A percentile compares a stretch with the other conserved stretches of the same genome.
Evolutionary conservation across 2,329 filamentous ascomycete genomes (phyloP).

Genomic region (Byssothecium circinans): DNA sequence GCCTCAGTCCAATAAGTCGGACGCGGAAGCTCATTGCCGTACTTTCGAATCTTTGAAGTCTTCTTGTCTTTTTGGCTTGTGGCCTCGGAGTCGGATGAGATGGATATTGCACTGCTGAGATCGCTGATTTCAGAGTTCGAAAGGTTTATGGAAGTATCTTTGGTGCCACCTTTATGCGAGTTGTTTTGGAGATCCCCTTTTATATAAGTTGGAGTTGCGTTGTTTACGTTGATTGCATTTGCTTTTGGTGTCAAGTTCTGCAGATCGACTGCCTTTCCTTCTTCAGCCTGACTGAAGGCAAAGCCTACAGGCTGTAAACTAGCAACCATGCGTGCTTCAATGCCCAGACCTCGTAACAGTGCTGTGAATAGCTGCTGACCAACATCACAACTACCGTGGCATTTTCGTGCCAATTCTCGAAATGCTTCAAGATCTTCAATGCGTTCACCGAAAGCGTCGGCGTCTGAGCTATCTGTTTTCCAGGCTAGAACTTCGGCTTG

Average conservation of each 20-base stretch:
- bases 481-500: constrained; percentile 74
- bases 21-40: constrained; percentile 76
- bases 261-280: constrained; percentile 60
- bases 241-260: constrained; percentile 19
- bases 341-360: constrained; percentile 73
- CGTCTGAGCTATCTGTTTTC: constrained; percentile 63
- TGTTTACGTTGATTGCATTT: neutral
- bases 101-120: constrained; percentile 47
- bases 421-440: constrained; percentile 70
- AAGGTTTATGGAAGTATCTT: constrained; percentile 47
- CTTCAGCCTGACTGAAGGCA: constrained; percentile 86
- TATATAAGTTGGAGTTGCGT: constrained; percentile 1
- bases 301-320: constrained; percentile 87
- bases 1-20: constrained; percentile 95
- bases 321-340: constrained; percentile 81
- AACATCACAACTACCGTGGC: constrained; percentile 81
- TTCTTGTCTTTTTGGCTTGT: constrained; percentile 55
- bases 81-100: constrained; percentile 54
- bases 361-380: constrained; percentile 90
- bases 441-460: constrained; percentile 72
- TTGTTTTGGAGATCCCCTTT: constrained; percentile 10
- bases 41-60: constrained; percentile 50
- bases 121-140: constrained; percentile 53
- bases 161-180: constrained; percentile 18
- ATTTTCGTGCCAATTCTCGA: constrained; percentile 65